Evolutionary conservation across 2,329 filamentous ascomycete species (phyloP), one percentile per base, ranked within the genome.

Genomic region (Xylaria sp.): DNA sequence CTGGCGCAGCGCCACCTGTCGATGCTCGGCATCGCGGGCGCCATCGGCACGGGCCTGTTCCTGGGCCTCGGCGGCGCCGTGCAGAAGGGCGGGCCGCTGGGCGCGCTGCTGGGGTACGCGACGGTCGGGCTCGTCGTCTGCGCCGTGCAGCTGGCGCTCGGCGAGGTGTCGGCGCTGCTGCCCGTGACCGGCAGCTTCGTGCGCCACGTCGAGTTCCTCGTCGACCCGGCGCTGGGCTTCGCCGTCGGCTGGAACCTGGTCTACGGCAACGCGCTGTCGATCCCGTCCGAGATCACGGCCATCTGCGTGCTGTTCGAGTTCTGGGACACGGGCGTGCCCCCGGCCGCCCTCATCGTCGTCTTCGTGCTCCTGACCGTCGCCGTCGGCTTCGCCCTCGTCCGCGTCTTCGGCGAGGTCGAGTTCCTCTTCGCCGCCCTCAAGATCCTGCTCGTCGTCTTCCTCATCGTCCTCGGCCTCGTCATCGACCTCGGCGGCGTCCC

Each of bases 131-230:
- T 79, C 39, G 78, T 85, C 63, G 78, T 85, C 47, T 80, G 81
- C 59, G 76, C 81, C 49, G 82, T 83, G 41, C 85, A 76, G 74
- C 78, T 79, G 57, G 82, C 83, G 7, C 74, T 86, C 39, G 84
- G 83, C 26, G 84, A 87, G 70, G 72, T 85, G 34, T 81, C 83
- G 1, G 82, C 84, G 9, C 69, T 86, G 63, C 77, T 84, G 17
- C 84, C 84, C 2, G 79, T 86, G n/a, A 85, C 83, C 11, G 84
- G 84, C 19, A 79, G 80, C 37, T 86, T 86, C 69, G 84, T 84
- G 47, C 75, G 81, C 7, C 85, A 87, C 67, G 75, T 79, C 48
- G 78, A 83, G 62, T 81, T 84, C 37, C 78, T 87, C 42, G 79
- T 87, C 53, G 84, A 86, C 63, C 83, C 84, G 44, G 79, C 84